Evolutionary conservation across 164 flowering plant species (phyloP).

Genomic region (Dillenia suffruticosa): DNA sequence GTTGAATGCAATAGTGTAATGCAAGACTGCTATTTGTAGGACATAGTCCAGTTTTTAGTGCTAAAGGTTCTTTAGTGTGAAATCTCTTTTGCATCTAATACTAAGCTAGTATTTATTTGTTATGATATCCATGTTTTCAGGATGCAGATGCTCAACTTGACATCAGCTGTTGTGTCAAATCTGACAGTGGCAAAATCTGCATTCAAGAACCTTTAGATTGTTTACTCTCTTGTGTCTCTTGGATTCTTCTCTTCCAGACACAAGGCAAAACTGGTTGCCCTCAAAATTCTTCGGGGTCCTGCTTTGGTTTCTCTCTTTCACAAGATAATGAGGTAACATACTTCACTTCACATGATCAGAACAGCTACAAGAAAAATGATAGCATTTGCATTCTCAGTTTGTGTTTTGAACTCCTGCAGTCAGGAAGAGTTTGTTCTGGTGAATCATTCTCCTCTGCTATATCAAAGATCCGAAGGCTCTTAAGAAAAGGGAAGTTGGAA

Average conservation of each 20-base stretch:
- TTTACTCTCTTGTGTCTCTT: slow-evolving; percentile 69
- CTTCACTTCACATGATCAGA: slow-evolving; percentile 1
- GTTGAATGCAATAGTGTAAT: not conserved
- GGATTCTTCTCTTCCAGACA: slow-evolving; percentile 74
- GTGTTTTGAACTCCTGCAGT: slow-evolving; percentile 32
- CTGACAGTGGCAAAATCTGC: slow-evolving; percentile 46
- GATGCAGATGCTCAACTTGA: slow-evolving; percentile 42
- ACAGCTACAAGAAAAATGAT: not conserved
- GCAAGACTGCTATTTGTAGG: not conserved
- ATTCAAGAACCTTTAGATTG: slow-evolving; percentile 77
- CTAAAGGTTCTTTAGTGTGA: too few species aligned
- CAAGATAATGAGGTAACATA: slow-evolving; percentile 80
- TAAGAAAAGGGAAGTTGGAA: slow-evolving; percentile 17
- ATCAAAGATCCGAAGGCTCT: slow-evolving; percentile 41
- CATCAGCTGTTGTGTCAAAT: slow-evolving; percentile 47
- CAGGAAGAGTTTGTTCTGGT: slow-evolving; percentile 39
- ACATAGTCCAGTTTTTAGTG: too few species aligned
- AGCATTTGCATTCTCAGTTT: not conserved
- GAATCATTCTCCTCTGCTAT: slow-evolving; percentile 57
- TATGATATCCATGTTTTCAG: slow-evolving; percentile 21
- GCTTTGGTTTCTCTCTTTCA: slow-evolving; percentile 83
- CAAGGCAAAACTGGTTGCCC: slow-evolving; percentile 35
- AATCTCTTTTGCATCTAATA: too few species aligned
- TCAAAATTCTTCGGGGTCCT: slow-evolving; percentile 49
- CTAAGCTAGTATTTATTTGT: too few species aligned